Evolutionary conservation across 2,329 filamentous ascomycete species (phyloP).

Genomic region (Emericellopsis cladophorae): DNA sequence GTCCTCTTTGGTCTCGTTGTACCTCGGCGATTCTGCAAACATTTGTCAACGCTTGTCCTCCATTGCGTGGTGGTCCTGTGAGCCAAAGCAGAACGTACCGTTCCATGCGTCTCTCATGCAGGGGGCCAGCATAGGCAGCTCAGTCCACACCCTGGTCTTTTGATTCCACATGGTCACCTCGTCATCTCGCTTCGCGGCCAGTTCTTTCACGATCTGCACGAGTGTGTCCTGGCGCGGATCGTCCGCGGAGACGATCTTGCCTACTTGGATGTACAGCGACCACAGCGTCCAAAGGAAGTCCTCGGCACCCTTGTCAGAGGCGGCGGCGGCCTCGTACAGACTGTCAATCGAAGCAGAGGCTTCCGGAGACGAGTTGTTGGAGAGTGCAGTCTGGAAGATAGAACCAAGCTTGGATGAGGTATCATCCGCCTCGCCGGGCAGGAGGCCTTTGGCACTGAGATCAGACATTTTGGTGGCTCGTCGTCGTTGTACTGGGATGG

Average conservation of each 20-base stretch:
- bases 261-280: constrained; percentile 11
- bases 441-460: neutral
- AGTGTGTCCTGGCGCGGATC: constrained; percentile 11
- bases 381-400: constrained; percentile 9
- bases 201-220: constrained; percentile 7
- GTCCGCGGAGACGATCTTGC: constrained; percentile 11
- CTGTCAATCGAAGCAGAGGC: constrained; percentile 10
- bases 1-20: constrained; percentile 10
- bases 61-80: too few species aligned
- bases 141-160: constrained; percentile 12
- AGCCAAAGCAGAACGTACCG: constrained; percentile 9
- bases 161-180: constrained; percentile 14
- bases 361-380: constrained; percentile 7
- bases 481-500: too few species aligned
- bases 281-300: constrained; percentile 16
- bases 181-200: constrained; percentile 10
- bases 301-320: constrained; percentile 7
- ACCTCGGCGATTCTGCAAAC: constrained; percentile 9
- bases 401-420: constrained; percentile 5
- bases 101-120: constrained; percentile 16
- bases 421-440: neutral
- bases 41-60: too few species aligned
- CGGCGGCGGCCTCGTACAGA: constrained; percentile 8
- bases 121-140: constrained; percentile 16
- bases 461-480: neutral